These are phyloP conservation scores for Xylaria sp. DNA, from an alignment of 2,329 filamentous ascomycete species.

Conservation along the genomic window DNA sequence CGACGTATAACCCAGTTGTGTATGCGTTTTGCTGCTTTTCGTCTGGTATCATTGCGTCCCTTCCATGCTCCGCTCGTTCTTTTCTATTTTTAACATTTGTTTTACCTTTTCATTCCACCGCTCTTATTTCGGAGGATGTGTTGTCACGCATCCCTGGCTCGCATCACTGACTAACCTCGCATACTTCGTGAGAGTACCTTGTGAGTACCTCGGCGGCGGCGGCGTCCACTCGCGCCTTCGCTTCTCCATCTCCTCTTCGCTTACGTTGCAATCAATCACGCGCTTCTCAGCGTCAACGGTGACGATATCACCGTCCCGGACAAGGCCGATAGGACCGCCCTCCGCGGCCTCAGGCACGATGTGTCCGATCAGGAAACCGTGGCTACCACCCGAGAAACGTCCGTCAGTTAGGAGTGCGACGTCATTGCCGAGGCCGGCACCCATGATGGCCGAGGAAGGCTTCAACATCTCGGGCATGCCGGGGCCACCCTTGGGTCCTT, in stretches of 20 bases:
- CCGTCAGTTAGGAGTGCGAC: slow-evolving; percentile 80
- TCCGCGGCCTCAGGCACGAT: slow-evolving; percentile 89
- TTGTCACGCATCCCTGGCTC: slow-evolving; percentile 68
- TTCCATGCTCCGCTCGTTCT: not conserved
- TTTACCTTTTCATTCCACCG: no score
- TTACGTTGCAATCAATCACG: slow-evolving; percentile 74
- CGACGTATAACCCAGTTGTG: not conserved
- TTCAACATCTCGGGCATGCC: slow-evolving; percentile 97
- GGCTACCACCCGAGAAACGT: slow-evolving; percentile 82
- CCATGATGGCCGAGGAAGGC: slow-evolving; percentile 93
- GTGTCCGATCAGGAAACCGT: slow-evolving; percentile 89
- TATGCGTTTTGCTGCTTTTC: slow-evolving; percentile 6
- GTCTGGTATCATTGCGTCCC: slow-evolving; percentile 25
- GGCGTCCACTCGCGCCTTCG: slow-evolving; percentile 71
- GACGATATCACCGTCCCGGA: slow-evolving; percentile 83
- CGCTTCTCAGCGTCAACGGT: slow-evolving; percentile 84
- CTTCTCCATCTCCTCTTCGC: slow-evolving; percentile 70
- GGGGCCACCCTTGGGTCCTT: slow-evolving; percentile 91
- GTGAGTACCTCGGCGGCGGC: slow-evolving; percentile 67
- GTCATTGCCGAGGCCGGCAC: slow-evolving; percentile 81
- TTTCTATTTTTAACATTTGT: no score
- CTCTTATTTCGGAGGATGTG: slow-evolving; percentile 29
- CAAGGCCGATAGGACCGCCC: slow-evolving; percentile 84
- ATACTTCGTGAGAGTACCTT: slow-evolving; percentile 78
- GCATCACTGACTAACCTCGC: slow-evolving; percentile 69